Conservation (phyloP, 176 grass and related monocot genomes). For the Triticum aestivum region DNA sequence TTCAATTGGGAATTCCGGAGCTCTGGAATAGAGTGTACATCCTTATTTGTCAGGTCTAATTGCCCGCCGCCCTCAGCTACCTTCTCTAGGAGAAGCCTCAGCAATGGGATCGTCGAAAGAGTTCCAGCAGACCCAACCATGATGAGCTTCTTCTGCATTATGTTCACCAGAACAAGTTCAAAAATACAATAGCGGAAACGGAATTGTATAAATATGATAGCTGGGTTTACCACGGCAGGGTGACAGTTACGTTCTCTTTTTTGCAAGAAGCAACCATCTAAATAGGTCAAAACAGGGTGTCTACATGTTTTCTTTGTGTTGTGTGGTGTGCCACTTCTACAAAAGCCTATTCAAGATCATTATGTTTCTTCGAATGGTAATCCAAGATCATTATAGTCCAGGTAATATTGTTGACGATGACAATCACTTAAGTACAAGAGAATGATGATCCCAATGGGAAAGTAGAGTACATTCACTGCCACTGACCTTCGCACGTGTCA, state of each 20-base stretch:
- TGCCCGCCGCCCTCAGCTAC: conserved; percentile 55
- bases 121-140: conserved; percentile 81
- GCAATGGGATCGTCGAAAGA: conserved; percentile 68
- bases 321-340: background rate
- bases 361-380: background rate
- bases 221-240: background rate
- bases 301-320: background rate
- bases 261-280: background rate
- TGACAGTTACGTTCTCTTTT: background rate
- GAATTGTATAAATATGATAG: background rate
- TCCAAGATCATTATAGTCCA: background rate
- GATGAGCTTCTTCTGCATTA: conserved; percentile 81
- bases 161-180: conserved; percentile 4
- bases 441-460: background rate
- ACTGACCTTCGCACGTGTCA: conserved; percentile 90
- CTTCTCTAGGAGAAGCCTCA: conserved; percentile 77
- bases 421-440: background rate
- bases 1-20: conserved; percentile 33
- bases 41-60: conserved; percentile 63
- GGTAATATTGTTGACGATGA: background rate
- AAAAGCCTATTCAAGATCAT: background rate
- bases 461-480: background rate
- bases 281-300: background rate
- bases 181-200: background rate
- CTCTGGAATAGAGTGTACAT: conserved; percentile 36